phyloP scores from a whole-genome alignment of 2,329 filamentous ascomycete species.

The Calonectria pauciramosa region DNA sequence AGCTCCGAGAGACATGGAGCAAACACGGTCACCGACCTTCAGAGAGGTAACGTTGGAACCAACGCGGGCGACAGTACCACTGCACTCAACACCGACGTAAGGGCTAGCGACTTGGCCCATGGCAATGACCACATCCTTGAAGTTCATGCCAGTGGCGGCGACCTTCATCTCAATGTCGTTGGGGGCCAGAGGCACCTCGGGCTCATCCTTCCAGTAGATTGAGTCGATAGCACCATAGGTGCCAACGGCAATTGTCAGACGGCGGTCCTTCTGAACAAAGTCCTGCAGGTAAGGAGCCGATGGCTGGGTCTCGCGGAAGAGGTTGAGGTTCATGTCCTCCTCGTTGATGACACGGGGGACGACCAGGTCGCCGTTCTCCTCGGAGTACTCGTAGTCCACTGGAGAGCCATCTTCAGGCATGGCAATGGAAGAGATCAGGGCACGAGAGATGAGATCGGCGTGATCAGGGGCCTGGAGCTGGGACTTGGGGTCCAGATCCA shows the following conservation, averaged over 20 bases:
- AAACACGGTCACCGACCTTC: constrained; percentile 30
- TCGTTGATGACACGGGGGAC: constrained; percentile 48
- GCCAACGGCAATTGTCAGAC: constrained; percentile 55
- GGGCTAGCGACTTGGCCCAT: constrained; percentile 54
- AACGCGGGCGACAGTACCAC: constrained; percentile 59
- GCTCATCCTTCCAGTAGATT: constrained; percentile 56
- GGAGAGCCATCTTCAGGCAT: constrained; percentile 34
- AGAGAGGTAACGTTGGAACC: constrained; percentile 21
- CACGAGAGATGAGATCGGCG: constrained; percentile 50
- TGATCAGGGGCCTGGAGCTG: constrained; percentile 46
- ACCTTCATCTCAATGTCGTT: constrained; percentile 60
- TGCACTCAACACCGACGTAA: constrained; percentile 56
- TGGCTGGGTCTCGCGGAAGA: constrained; percentile 44
- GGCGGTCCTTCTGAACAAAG: constrained; percentile 55
- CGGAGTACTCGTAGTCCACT: constrained; percentile 48
- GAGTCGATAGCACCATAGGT: constrained; percentile 55
- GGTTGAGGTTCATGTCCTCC: constrained; percentile 41
- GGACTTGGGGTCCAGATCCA: constrained; percentile 59
- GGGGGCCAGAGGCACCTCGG: constrained; percentile 44
- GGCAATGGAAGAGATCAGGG: constrained; percentile 38
- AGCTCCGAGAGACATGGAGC: constrained; percentile 30
- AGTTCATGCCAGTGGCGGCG: constrained; percentile 60
- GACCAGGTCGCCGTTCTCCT: constrained; percentile 44
- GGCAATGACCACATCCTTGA: constrained; percentile 60
- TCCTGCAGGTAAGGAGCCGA: constrained; percentile 47